Base-by-base conservation (phyloP, 164 flowering plant genomes). In the Echeveria elegans region DNA sequence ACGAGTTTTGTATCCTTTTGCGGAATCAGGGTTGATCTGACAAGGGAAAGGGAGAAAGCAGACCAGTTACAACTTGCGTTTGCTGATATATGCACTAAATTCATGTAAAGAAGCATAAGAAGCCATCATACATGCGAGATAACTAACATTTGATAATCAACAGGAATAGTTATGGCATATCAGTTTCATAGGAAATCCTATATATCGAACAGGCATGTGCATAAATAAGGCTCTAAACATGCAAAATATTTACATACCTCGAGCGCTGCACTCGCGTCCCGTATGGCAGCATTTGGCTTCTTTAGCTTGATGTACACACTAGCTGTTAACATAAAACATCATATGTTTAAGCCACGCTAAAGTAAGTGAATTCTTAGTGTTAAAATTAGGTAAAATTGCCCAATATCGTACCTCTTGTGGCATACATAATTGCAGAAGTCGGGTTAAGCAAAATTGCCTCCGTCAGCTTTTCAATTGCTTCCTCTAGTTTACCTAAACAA, bases 1-100 rank as follows among this genome's bases (percentile, higher is more conserved):
- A 60, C 97, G 90, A 28, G 96, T 68, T 74, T 94, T 94, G 75
- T 91, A 89, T n/a, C 98, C 97, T 79, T 94, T 94, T 1, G 98
- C 98, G 73, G 98, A 94, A 76, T 94, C 97, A 2, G 98, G 98
- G 69, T 94, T 94, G n/a, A 94, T 89, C 97, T 93, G 88, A 19
- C 36, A 28, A 28, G 18, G 4, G 11, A 61, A 31, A 61, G 23
- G n/a, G 23, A 10, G 6, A 28, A 10, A 61, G 36, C 2, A 4
- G 31, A 61, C 18, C 38, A 61, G 64, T 30, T 61, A 36, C 56
- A n/a, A 21, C 56, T 50, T 50, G 56, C 56, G 21, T 21, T 21
- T n/a, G 26, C 56, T 6, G 6, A 23, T 5, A 2, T 0, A 50
- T n/a, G 56, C 21, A 50, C 29, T 28, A 5, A 29, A 9, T 6